Base-by-base conservation (phyloP, 1,284 basidiomycete species). In the Rugosomyces carneus region DNA sequence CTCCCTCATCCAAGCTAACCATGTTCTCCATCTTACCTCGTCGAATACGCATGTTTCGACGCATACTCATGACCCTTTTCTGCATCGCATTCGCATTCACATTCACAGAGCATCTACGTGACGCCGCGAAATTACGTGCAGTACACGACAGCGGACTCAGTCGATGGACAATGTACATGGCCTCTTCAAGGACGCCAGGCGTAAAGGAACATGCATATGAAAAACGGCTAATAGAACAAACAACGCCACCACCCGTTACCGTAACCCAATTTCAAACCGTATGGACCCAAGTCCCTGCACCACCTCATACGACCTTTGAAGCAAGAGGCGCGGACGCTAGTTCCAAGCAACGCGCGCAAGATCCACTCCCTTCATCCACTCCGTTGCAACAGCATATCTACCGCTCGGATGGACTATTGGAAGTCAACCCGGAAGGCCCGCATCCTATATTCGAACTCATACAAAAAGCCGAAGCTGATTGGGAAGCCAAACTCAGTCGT, bases 371-470 rank as follows among this genome's bases (percentile, higher is more conserved):
- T 7, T 34, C 37, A 18, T 15, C 37, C 20, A 11, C 15, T 9
- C 43, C 44, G 8, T 37, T 53, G 2, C 48, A 50, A 27, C 35
- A 48, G 21, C 62, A 67, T 35, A 34, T 16, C n/a, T 69, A 65
- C 51, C 60, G 57, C 0, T 31, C 57, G 1, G 60, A 69, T 42
- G 69, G 69, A 3, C 55, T 70, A 0, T 55, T 71, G 5, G 57
- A 63, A 32, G 65, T 70, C 37, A 67, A 69, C 44, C 53, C 61
- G 18, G 46, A 57, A 21, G 67, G 57, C 5, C 51, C 59, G 66
- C 79, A 81, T 58, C 78, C 79, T 0, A 75, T 81, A 31, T 73
- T 71, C 54, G 75, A 79, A 57, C 63, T 83, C 23, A 78, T 83
- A 34, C 55, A 65, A 6, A 63, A 68, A 15, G 76, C 76, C 0